Conservation (phyloP, 257 asterid genomes). For the Dorcoceras hygrometricum region DNA sequence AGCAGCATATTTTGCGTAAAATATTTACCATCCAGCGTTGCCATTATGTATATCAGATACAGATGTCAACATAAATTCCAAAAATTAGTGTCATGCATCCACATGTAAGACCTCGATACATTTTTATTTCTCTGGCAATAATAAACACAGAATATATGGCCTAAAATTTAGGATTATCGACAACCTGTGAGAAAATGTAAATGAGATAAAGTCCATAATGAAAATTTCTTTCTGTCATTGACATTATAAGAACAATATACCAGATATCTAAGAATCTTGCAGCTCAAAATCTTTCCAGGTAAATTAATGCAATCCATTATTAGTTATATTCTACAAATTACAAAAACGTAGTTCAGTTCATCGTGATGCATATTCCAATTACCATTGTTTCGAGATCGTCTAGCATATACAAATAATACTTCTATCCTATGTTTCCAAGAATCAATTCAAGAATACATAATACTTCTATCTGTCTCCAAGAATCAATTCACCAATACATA, state of each 20-base stretch:
- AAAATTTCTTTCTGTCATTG: conserved; percentile 22
- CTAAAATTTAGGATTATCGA: conserved; percentile 33
- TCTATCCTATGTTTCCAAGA: background rate
- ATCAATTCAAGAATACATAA: no score
- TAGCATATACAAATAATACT: background rate
- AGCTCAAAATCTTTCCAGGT: conserved; percentile 28
- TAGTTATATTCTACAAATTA: background rate
- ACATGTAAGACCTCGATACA: background rate
- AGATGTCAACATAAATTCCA: background rate
- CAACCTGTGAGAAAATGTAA: conserved; percentile 33
- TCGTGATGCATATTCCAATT: background rate
- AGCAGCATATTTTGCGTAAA: background rate
- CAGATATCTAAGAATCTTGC: conserved; percentile 9
- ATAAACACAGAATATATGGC: conserved; percentile 28
- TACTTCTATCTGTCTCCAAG: no score
- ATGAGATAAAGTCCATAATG: conserved; percentile 23
- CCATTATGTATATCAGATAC: no score
- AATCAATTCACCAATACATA: no score
- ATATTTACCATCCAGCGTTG: background rate
- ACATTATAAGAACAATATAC: conserved; percentile 15
- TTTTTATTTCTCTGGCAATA: conserved; percentile 17
- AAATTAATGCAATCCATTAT: conserved; percentile 4
- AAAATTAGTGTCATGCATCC: background rate
- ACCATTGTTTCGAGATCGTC: background rate
- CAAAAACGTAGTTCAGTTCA: no score